Conservation (phyloP, 371 early-diverging fungal species). For the Caulochytrium protostelioides region DNA sequence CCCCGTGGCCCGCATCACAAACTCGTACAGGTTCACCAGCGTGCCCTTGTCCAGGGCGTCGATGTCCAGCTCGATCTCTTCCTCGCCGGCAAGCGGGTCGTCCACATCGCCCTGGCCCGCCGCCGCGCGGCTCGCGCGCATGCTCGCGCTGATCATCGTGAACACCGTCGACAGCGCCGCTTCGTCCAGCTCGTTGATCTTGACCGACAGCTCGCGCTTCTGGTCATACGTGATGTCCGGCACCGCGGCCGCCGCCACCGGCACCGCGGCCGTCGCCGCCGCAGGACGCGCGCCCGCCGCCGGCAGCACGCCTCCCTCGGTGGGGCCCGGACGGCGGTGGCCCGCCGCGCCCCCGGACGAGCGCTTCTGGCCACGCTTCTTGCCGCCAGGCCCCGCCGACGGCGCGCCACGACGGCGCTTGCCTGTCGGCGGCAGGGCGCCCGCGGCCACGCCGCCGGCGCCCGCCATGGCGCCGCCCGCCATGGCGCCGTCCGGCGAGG, state of each 20-base stretch:
- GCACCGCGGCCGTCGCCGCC: constrained; percentile 10
- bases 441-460: no score
- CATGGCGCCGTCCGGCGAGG: no score
- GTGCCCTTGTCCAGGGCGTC: constrained; percentile 66
- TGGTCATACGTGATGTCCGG: constrained; percentile 58
- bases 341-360: constrained; percentile 6
- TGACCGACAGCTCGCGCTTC: constrained; percentile 65
- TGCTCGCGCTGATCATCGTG: constrained; percentile 43
- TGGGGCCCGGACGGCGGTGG: neutral
- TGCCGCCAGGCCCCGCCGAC: no score
- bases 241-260: constrained; percentile 3
- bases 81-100: constrained; percentile 35
- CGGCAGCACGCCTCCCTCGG: constrained; percentile 1
- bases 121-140: neutral
- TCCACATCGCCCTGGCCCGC: no score
- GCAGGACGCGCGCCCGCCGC: constrained; percentile 9
- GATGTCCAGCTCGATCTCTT: constrained; percentile 88
- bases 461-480: no score
- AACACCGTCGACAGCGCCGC: constrained; percentile 57
- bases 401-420: no score
- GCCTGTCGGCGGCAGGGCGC: no score
- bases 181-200: constrained; percentile 54
- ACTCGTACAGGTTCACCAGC: constrained; percentile 60
- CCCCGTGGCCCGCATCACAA: no score
- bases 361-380: constrained; percentile 1